Conservation (phyloP, 306 rosid genomes). For the Mimosa bimucronata region DNA sequence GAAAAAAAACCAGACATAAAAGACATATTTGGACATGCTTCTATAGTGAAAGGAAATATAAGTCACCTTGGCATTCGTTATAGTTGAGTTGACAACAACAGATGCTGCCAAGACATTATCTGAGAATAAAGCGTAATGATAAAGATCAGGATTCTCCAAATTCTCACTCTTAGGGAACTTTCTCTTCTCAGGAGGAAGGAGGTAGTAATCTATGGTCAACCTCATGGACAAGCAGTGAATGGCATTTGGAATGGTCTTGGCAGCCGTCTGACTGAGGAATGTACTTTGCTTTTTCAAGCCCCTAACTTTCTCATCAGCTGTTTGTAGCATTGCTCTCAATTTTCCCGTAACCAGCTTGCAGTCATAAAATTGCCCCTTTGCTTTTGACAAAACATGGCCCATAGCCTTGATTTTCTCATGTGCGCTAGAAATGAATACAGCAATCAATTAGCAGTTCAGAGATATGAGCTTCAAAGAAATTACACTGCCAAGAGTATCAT, state of each 20-base stretch:
- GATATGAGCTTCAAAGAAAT: slow-evolving; percentile 20
- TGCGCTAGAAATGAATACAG: slow-evolving; percentile 61
- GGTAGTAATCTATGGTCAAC: slow-evolving; percentile 86
- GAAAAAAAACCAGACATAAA: slow-evolving; percentile 20
- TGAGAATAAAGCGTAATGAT: slow-evolving; percentile 92
- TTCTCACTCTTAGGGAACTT: slow-evolving; percentile 82
- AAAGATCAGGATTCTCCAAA: slow-evolving; percentile 74
- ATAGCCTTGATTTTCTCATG: slow-evolving; percentile 66
- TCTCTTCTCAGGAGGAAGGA: slow-evolving; percentile 79
- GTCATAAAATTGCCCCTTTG: slow-evolving; percentile 78
- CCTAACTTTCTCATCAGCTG: slow-evolving; percentile 90
- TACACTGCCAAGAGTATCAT: slow-evolving; percentile 8
- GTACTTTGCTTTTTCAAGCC: slow-evolving; percentile 89
- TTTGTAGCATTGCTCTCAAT: slow-evolving; percentile 91
- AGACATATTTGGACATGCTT: slow-evolving; percentile 6
- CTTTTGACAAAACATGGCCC: slow-evolving; percentile 80
- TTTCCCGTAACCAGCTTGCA: slow-evolving; percentile 82
- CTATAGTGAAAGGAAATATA: slow-evolving; percentile 15
- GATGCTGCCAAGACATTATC: slow-evolving; percentile 99
- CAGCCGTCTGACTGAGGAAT: slow-evolving; percentile 92
- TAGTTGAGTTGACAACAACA: slow-evolving; percentile 87
- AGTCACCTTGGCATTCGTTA: slow-evolving; percentile 82
- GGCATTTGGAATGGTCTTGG: slow-evolving; percentile 89
- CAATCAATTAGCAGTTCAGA: slow-evolving; percentile 34
- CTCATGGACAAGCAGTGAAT: slow-evolving; percentile 92